phyloP scores from a whole-genome alignment of 2,329 filamentous ascomycete species.

The Trichoderma atroviride region DNA sequence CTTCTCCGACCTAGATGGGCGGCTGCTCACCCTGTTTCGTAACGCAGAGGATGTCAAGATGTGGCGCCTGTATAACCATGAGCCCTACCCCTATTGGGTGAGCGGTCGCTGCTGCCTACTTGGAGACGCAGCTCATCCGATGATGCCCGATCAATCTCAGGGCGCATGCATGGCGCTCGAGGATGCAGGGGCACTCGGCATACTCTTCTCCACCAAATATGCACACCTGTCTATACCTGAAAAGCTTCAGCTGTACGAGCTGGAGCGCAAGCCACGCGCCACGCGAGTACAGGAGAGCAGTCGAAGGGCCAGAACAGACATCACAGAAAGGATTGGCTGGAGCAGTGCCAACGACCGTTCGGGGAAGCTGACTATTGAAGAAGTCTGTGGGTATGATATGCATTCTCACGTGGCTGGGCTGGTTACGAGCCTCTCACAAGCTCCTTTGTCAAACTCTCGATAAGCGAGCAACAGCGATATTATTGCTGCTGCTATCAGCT shows the following conservation, averaged over 20 bases:
- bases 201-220: constrained; percentile 52
- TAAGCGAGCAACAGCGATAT: not conserved
- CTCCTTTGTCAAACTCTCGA: not conserved
- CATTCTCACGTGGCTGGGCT: constrained; percentile 32
- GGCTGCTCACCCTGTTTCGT: constrained; percentile 55
- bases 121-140: constrained; percentile 67
- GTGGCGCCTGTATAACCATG: constrained; percentile 54
- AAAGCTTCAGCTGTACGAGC: constrained; percentile 50
- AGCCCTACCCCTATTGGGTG: constrained; percentile 56
- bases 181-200: constrained; percentile 61
- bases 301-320: constrained; percentile 55
- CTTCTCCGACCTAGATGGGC: constrained; percentile 59
- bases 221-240: constrained; percentile 46
- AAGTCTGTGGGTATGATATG: constrained; percentile 60
- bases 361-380: constrained; percentile 63
- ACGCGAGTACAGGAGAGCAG: constrained; percentile 55
- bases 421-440: not conserved
- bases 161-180: constrained; percentile 69
- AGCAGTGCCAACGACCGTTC: constrained; percentile 50
- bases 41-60: constrained; percentile 64
- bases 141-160: constrained; percentile 69
- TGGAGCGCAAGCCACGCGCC: constrained; percentile 52
- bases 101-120: constrained; percentile 55
- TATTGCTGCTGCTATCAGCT: not conserved
- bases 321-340: constrained; percentile 44